Percentiles rank a stretch among this genome's conserved stretches.
phyloP scores from a whole-genome alignment of 495 filamentous ascomycete genomes.

The Pyrenula aspistea region DNA sequence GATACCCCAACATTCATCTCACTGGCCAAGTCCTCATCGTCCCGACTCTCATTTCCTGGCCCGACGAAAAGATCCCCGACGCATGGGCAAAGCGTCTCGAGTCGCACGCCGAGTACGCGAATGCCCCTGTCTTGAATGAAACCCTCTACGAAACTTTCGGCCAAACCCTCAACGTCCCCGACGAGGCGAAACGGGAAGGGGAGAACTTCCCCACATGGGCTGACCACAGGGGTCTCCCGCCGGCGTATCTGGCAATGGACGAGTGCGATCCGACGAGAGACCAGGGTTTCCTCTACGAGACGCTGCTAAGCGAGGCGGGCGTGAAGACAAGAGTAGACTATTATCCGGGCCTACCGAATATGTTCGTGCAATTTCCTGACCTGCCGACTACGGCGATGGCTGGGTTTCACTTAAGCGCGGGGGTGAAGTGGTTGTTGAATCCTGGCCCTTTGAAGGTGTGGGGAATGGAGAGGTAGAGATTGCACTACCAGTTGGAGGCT shows the following conservation, averaged over 20 bases:
- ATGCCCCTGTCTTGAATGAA: neutral
- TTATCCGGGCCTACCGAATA: conserved; percentile 31
- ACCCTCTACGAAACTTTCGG: neutral
- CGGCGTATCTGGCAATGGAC: conserved; percentile 23
- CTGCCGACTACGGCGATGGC: neutral
- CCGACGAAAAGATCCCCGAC: conserved; percentile 2
- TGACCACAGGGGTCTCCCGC: conserved; percentile 7
- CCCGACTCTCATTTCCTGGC: neutral
- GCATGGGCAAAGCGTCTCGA: conserved; percentile 3
- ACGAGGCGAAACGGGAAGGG: neutral
- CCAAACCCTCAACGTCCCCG: neutral
- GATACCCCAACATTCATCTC: neutral
- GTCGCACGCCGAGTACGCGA: conserved; percentile 7
- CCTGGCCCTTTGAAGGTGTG: neutral
- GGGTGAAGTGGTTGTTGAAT: neutral
- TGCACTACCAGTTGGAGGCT: too few species aligned
- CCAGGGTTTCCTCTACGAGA: conserved; percentile 27
- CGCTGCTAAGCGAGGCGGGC: conserved; percentile 21
- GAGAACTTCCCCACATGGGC: conserved; percentile 9
- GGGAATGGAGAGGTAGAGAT: neutral
- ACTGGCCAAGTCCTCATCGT: neutral
- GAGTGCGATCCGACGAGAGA: conserved; percentile 28
- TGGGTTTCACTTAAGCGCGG: neutral
- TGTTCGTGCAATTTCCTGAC: conserved; percentile 23
- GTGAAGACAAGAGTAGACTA: conserved; percentile 22